Conservation (phyloP, 306 rosid species). For the Trifolium pratense region DNA sequence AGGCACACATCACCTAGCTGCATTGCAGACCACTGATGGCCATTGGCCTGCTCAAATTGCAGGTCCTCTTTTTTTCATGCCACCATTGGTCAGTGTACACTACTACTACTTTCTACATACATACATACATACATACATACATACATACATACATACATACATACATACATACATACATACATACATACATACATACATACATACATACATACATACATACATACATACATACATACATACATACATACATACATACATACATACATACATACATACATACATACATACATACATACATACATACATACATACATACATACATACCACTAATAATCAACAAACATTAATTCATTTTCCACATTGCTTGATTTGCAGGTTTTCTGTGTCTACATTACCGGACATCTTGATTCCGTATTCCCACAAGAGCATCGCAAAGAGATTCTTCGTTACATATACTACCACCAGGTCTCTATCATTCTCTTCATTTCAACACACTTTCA, state of each 20-base stretch:
- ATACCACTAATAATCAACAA: too few species aligned
- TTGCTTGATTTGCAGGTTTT: slow-evolving; percentile 53
- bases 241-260: too few species aligned
- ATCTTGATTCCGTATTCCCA: slow-evolving; percentile 57
- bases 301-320: too few species aligned
- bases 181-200: too few species aligned
- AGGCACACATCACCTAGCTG: slow-evolving; percentile 52
- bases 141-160: too few species aligned
- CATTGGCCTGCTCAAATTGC: slow-evolving; percentile 93
- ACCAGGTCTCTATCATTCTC: slow-evolving; percentile 51
- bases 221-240: too few species aligned
- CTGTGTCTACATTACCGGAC: slow-evolving; percentile 65
- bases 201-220: too few species aligned
- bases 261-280: too few species aligned
- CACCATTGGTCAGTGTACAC: slow-evolving; percentile 59
- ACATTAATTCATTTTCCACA: not conserved
- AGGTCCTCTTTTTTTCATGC: slow-evolving; percentile 73
- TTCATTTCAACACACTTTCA: not conserved
- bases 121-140: too few species aligned
- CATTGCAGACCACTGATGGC: slow-evolving; percentile 71
- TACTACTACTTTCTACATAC: too few species aligned
- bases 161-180: too few species aligned
- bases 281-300: too few species aligned
- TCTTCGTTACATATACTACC: slow-evolving; percentile 69
- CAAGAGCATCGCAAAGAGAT: slow-evolving; percentile 64